Conservation (phyloP, 1,139 yeast species). For the Sugiyamaella pinicola region DNA sequence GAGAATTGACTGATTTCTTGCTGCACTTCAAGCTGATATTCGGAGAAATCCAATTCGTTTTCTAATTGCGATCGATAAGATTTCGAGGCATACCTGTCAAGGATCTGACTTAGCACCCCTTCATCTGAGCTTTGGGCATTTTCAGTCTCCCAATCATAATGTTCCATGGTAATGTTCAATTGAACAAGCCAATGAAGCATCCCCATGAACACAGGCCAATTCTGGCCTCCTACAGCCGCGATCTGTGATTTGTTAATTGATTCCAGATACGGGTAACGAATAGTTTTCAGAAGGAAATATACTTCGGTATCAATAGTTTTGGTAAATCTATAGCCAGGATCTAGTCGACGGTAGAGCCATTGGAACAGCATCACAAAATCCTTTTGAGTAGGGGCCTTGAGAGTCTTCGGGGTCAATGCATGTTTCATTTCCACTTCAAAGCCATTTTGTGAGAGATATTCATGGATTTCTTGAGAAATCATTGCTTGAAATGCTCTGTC, state of each 20-base stretch:
- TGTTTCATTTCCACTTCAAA: conserved; percentile 77
- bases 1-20: conserved; percentile 54
- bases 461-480: conserved; percentile 49
- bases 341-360: conserved; percentile 73
- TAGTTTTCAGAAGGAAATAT: conserved; percentile 60
- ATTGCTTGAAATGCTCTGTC: conserved; percentile 74
- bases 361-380: conserved; percentile 79
- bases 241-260: conserved; percentile 80
- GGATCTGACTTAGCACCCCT: conserved; percentile 56
- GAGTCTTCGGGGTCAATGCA: conserved; percentile 63
- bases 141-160: conserved; percentile 40
- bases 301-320: conserved; percentile 77
- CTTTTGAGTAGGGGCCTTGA: conserved; percentile 82
- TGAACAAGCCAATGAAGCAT: conserved; percentile 79
- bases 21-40: conserved; percentile 58
- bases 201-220: conserved; percentile 84
- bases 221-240: conserved; percentile 89
- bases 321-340: conserved; percentile 74
- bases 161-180: conserved; percentile 53
- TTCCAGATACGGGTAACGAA: conserved; percentile 81
- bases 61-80: conserved; percentile 70
- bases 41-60: conserved; percentile 56
- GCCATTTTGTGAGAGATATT: conserved; percentile 60
- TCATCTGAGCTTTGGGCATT: conserved; percentile 42
- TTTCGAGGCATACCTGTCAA: conserved; percentile 64